Percentiles rank a stretch among this genome's conserved stretches.
phyloP scores from a whole-genome alignment of 163 green algal genomes.

The Prototheca wickerhamii region DNA sequence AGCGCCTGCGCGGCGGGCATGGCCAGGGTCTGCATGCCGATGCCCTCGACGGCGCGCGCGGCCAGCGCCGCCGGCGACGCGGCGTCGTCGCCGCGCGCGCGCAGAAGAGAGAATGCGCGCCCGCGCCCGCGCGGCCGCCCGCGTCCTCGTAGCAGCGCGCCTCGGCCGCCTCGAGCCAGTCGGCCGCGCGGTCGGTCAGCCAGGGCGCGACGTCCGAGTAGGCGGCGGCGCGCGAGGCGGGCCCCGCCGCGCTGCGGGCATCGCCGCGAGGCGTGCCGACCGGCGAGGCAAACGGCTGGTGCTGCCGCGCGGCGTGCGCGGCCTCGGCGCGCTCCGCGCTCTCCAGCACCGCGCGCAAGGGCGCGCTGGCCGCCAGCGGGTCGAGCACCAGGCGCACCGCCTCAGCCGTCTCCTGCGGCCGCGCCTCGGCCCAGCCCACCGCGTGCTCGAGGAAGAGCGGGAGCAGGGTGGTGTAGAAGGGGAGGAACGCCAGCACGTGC shows the following conservation, averaged over 20 bases:
- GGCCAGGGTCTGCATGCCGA: no score
- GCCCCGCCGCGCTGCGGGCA: no score
- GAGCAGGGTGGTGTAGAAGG: slow-evolving; percentile 73
- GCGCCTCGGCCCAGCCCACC: slow-evolving; percentile 19
- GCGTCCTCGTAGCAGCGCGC: background rate
- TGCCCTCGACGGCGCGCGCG: no score
- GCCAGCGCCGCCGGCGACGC: no score
- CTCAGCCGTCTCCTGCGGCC: slow-evolving; percentile 17
- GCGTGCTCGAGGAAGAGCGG: slow-evolving; percentile 59
- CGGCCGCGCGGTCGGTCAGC: slow-evolving; percentile 47
- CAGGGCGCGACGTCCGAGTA: slow-evolving; percentile 58
- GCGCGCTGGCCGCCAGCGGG: slow-evolving; percentile 39
- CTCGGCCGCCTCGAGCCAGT: slow-evolving; percentile 52
- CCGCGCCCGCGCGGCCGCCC: no score
- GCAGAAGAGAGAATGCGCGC: background rate
- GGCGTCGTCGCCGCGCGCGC: no score
- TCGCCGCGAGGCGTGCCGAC: no score
- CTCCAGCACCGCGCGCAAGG: slow-evolving; percentile 47
- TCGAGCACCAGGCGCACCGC: slow-evolving; percentile 47
- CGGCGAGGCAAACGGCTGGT: background rate
- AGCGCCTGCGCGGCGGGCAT: no score
- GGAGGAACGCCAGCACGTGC: slow-evolving; percentile 69
- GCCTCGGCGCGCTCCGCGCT: slow-evolving; percentile 37
- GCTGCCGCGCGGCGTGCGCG: background rate
- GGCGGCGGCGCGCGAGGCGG: no score